Percentiles rank a stretch among this genome's conserved stretches.
These are phyloP conservation scores for Phytophthora chlamydospora DNA, from an alignment of 352 stramenopile genomes.

Conservation along the genomic window DNA sequence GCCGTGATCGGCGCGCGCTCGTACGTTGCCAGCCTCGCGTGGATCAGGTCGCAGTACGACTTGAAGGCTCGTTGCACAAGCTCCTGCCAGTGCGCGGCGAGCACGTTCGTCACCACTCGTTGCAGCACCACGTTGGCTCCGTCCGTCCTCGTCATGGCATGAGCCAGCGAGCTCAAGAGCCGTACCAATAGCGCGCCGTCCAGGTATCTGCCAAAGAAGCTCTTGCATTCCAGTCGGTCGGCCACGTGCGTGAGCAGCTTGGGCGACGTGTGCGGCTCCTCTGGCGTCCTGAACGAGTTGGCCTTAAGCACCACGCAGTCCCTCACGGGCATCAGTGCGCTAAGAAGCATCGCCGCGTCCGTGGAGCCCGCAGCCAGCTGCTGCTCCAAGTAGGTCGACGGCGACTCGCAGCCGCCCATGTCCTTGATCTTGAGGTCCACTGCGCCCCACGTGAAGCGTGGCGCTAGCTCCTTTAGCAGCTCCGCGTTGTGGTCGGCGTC, in stretches of 20 bases:
- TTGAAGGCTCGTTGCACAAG: constrained; percentile 58
- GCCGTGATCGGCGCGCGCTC: constrained; percentile 60
- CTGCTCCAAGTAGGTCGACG: constrained; percentile 73
- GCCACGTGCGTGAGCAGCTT: constrained; percentile 66
- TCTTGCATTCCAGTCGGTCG: constrained; percentile 57
- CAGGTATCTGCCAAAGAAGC: constrained; percentile 69
- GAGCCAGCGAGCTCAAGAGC: constrained; percentile 56
- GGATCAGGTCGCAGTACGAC: constrained; percentile 66
- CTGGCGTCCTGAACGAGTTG: constrained; percentile 43
- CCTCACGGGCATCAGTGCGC: constrained; percentile 40
- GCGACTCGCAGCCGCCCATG: constrained; percentile 70
- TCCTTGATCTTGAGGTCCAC: constrained; percentile 84
- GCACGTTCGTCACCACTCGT: constrained; percentile 65
- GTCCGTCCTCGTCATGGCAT: constrained; percentile 41
- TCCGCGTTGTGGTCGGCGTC: constrained; percentile 41
- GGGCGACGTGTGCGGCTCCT: constrained; percentile 54
- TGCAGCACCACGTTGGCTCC: constrained; percentile 54
- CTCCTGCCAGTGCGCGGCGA: constrained; percentile 66
- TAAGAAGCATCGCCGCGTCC: constrained; percentile 59
- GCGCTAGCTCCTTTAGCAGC: constrained; percentile 60
- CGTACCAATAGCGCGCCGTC: constrained; percentile 58
- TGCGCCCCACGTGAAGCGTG: constrained; percentile 67
- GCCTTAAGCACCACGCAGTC: constrained; percentile 75
- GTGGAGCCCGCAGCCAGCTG: constrained; percentile 50
- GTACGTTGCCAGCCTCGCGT: constrained; percentile 66